Evolutionary conservation across 1,284 basidiomycete species (phyloP), one percentile per base, ranked within the genome.

Genomic region (Ceratobasidium sp.): DNA sequence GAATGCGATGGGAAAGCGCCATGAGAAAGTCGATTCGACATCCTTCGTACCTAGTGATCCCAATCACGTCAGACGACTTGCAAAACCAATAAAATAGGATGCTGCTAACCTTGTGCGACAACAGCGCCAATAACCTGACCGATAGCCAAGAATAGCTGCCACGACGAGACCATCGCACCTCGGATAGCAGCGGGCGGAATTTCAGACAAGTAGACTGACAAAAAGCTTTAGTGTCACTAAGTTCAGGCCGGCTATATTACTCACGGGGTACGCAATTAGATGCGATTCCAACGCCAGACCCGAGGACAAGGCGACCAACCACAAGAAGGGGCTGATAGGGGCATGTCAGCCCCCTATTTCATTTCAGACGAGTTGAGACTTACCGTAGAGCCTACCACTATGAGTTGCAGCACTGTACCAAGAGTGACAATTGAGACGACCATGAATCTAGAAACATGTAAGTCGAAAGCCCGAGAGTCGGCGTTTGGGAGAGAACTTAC

Each of bases 121-220:
- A 79, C 80, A 2, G 84, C 83, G 76, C 84, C 84, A 74, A 84
- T 81, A 36, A 85, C 84, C 72, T 83, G 82, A 41, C 85, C 85
- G 67, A 85, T 83, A 53, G 84, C 84, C 36, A 86, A 81, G 78
- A 84, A 80, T 48, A 85, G 79, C 77, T 86, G 84, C 84, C 84
- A 85, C 41, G 59, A 75, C 19, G 81, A 82, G 1, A 84, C 83
- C 71, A 82, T 79, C 31, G 80, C 80, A 74, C 84, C 84, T 66
- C 85, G 81, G 65, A 86, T 83, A 41, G 82, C 81, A 8, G 81
- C 81, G 24, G 84, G 84, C 3, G 84, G 81, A 73, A 85, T 82
- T 75, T 85, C 84, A 29, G 82, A 83, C 33, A 85, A 79, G 75
- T 85, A 86, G n/a, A 85, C 80, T 14, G 81, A 81, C 11, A 81